Conservation (phyloP, 768 basidiomycete genomes). For the Solioccasus polychromus region DNA sequence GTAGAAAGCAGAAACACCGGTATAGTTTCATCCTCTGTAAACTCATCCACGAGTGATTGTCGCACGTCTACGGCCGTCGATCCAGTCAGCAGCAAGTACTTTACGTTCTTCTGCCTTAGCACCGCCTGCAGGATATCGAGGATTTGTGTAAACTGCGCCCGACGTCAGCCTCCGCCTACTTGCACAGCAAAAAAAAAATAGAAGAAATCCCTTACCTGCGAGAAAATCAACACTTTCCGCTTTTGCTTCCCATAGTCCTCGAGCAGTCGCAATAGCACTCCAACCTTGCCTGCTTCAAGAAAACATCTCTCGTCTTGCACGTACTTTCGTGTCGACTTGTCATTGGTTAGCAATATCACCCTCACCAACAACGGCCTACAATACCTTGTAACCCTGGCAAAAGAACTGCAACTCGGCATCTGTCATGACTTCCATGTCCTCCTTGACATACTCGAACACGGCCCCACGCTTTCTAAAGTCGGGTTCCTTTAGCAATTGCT, state of each 20-base stretch:
- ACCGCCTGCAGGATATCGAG: slow-evolving; percentile 89
- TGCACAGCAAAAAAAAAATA: too few relatives aligned
- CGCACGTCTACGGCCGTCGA: slow-evolving; percentile 92
- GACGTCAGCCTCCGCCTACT: neutral
- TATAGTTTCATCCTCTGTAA: slow-evolving; percentile 80
- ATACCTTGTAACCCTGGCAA: slow-evolving; percentile 81
- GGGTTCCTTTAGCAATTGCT: slow-evolving; percentile 82
- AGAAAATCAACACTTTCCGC: slow-evolving; percentile 89
- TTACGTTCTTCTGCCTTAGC: slow-evolving; percentile 66
- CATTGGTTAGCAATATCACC: slow-evolving; percentile 5
- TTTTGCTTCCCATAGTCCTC: slow-evolving; percentile 61
- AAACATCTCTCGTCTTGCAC: slow-evolving; percentile 73
- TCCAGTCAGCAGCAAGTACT: slow-evolving; percentile 85
- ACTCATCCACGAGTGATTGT: slow-evolving; percentile 93
- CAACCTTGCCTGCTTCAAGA: slow-evolving; percentile 85
- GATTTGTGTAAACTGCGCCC: slow-evolving; percentile 84
- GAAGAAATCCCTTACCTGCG: slow-evolving; percentile 62
- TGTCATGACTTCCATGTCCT: slow-evolving; percentile 98
- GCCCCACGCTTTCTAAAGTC: slow-evolving; percentile 86
- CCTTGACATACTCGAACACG: slow-evolving; percentile 81
- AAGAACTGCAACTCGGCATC: slow-evolving; percentile 93
- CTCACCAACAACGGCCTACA: neutral
- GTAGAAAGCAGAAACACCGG: slow-evolving; percentile 89
- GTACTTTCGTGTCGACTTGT: slow-evolving; percentile 69
- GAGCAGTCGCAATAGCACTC: slow-evolving; percentile 68